Conservation (phyloP, 73 alveolate genomes). For the Paramecium sexaurelia region DNA sequence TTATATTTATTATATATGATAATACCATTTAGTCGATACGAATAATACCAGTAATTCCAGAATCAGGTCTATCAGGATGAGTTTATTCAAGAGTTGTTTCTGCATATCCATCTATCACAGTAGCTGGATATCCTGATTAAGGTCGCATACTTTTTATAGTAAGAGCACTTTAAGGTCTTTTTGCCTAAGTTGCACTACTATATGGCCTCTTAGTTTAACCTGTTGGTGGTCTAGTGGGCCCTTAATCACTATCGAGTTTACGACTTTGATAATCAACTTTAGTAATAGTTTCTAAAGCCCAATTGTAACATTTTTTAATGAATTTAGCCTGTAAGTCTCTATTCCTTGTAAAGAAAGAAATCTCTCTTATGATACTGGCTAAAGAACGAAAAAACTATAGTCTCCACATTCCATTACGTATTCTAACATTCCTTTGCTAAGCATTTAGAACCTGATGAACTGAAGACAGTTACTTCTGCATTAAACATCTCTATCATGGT, state of each 20-base stretch:
- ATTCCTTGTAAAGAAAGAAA: not conserved
- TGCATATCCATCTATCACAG: constrained; percentile 26
- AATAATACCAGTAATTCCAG: constrained; percentile 25
- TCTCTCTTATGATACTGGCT: not conserved
- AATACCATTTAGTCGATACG: not conserved
- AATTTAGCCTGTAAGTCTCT: constrained; percentile 12
- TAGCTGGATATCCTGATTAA: constrained; percentile 36
- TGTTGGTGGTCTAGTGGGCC: not conserved
- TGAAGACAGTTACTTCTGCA: constrained; percentile 10
- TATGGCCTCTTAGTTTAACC: constrained; percentile 1
- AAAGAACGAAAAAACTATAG: not conserved
- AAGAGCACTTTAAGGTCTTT: constrained; percentile 53
- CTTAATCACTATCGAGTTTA: constrained; percentile 36
- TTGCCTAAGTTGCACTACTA: constrained; percentile 25
- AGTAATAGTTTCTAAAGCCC: constrained; percentile 17
- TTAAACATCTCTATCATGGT: constrained; percentile 47
- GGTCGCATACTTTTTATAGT: constrained; percentile 33
- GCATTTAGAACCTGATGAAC: constrained; percentile 1
- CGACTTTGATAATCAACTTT: constrained; percentile 56
- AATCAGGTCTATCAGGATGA: constrained; percentile 45
- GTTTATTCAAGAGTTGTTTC: constrained; percentile 20
- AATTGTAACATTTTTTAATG: not conserved
- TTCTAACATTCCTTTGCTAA: not conserved
- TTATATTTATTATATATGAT: not conserved
- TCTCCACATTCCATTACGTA: constrained; percentile 55